phyloP scores from a whole-genome alignment of 768 basidiomycete genomes.

The Kwoniella sp. region DNA sequence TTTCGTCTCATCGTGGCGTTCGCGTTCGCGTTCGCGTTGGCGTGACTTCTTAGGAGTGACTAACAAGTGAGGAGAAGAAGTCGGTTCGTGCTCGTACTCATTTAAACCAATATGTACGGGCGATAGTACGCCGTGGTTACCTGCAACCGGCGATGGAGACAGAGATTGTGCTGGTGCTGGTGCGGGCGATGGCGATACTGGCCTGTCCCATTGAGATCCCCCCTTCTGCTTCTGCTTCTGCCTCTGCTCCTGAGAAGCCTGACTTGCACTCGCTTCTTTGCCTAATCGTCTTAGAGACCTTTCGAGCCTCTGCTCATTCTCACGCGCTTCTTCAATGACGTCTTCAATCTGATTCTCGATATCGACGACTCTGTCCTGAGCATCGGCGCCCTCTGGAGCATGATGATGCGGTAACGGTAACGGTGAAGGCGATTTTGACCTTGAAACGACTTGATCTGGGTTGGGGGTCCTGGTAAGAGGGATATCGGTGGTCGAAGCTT shows the following conservation, averaged over 20 bases:
- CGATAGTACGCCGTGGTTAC: background rate
- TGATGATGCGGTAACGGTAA: no score
- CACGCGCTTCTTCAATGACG: conserved; percentile 3
- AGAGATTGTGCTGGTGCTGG: background rate
- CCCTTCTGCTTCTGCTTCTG: no score
- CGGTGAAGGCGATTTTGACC: background rate
- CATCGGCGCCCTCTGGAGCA: no score
- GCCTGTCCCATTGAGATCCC: background rate
- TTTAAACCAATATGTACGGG: background rate
- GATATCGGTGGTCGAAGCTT: background rate
- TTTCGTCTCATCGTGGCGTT: background rate
- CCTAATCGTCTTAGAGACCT: background rate
- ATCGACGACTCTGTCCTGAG: background rate
- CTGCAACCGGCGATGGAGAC: background rate
- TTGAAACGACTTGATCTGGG: background rate
- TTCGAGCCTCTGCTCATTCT: background rate
- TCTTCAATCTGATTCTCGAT: conserved; percentile 2
- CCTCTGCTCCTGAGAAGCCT: conserved; percentile 12
- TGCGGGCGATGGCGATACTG: background rate
- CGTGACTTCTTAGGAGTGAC: conserved; percentile 5
- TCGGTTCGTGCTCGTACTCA: background rate
- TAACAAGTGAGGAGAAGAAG: background rate
- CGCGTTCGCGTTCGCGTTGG: no score
- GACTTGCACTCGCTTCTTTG: conserved; percentile 11
- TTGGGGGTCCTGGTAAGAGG: background rate